Evolutionary conservation across 805 yeast species (phyloP).

Genomic region (Starmerella asiatica): DNA sequence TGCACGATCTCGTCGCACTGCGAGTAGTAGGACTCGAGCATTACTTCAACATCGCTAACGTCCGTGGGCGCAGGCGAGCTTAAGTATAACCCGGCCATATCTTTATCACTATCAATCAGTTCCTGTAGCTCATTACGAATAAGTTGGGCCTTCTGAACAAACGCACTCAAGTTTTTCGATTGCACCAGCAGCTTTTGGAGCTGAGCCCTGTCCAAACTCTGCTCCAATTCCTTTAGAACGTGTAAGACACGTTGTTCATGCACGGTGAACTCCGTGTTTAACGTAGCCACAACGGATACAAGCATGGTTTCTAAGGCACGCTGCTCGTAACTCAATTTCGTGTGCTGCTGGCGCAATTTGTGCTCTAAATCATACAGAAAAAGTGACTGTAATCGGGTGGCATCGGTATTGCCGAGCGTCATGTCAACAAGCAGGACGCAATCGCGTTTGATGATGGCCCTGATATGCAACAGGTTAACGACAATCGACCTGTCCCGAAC

Average conservation of each 20-base stretch:
- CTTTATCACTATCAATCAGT: constrained; percentile 75
- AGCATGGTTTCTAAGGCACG: constrained; percentile 81
- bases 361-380: constrained; percentile 71
- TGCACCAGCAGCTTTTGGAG: constrained; percentile 67
- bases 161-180: constrained; percentile 70
- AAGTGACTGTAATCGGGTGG: constrained; percentile 53
- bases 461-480: constrained; percentile 71
- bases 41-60: constrained; percentile 78
- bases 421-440: constrained; percentile 76
- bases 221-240: constrained; percentile 64
- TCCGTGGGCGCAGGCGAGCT: constrained; percentile 44
- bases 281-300: constrained; percentile 60
- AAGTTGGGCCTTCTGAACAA: constrained; percentile 68
- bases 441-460: constrained; percentile 75
- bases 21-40: constrained; percentile 78
- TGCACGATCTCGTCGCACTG: constrained; percentile 93
- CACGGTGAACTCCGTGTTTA: constrained; percentile 77
- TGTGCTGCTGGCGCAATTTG: constrained; percentile 36
- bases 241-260: constrained; percentile 64
- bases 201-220: constrained; percentile 65
- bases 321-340: constrained; percentile 69
- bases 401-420: constrained; percentile 30
- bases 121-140: constrained; percentile 79
- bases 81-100: constrained; percentile 64
- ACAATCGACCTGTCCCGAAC: constrained; percentile 66